Evolutionary conservation across 257 asterid species (phyloP).

Genomic region (Fraxinus pennsylvanica): DNA sequence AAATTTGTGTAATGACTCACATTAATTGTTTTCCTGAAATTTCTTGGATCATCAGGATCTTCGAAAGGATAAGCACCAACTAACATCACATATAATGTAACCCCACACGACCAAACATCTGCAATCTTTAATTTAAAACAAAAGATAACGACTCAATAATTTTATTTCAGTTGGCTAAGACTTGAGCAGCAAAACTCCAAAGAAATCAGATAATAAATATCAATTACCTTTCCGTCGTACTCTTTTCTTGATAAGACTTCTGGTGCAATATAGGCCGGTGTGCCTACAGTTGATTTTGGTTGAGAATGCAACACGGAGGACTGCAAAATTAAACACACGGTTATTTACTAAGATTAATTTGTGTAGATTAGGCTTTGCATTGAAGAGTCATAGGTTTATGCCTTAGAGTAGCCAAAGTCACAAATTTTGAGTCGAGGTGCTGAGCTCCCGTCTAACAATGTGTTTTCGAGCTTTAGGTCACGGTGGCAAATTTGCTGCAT

Average conservation of each 20-base stretch:
- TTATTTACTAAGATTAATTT: constrained; percentile 7
- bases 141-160: constrained; percentile 10
- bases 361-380: neutral
- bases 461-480: constrained; percentile 83
- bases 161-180: constrained; percentile 13
- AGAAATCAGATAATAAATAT: neutral
- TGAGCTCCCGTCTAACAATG: constrained; percentile 68
- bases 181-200: neutral
- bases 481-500: constrained; percentile 82
- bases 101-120: constrained; percentile 99
- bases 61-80: constrained; percentile 96
- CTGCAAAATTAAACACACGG: constrained; percentile 30
- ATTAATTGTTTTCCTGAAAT: constrained; percentile 78
- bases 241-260: constrained; percentile 78
- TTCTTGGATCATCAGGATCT: constrained; percentile 86
- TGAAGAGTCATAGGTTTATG: constrained; percentile 9
- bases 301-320: constrained; percentile 82
- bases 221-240: constrained; percentile 80
- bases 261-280: constrained; percentile 91
- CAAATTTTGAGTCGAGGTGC: constrained; percentile 74
- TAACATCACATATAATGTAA: constrained; percentile 85
- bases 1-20: constrained; percentile 39
- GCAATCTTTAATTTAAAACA: constrained; percentile 52
- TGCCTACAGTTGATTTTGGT: constrained; percentile 93
- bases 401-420: constrained; percentile 85